phyloP scores from a whole-genome alignment of 2,329 filamentous ascomycete genomes.

The Periconia macrospinosa region DNA sequence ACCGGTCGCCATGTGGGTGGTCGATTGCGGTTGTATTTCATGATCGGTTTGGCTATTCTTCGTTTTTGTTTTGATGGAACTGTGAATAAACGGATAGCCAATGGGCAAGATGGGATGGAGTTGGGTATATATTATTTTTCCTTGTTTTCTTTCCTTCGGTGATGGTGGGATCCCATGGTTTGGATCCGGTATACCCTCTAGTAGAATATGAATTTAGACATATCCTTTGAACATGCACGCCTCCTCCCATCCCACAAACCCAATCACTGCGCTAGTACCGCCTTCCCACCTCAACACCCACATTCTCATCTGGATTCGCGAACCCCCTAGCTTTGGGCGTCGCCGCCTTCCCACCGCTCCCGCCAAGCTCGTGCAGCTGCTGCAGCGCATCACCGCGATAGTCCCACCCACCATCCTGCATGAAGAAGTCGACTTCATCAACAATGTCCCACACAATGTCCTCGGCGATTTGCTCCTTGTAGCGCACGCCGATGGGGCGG shows the following conservation, averaged over 20 bases:
- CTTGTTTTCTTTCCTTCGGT: not conserved
- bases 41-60: too few species aligned
- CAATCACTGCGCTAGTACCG: conserved; percentile 24
- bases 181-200: too few species aligned
- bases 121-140: not conserved
- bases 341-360: conserved; percentile 20
- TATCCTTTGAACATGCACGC: too few species aligned
- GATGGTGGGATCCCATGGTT: too few species aligned
- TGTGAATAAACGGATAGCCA: too few species aligned
- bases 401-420: conserved; percentile 62
- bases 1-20: too few species aligned
- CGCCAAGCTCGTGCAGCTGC: conserved; percentile 26
- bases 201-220: too few species aligned
- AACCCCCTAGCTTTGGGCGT: conserved; percentile 43
- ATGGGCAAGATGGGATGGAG: not conserved
- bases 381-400: conserved; percentile 38
- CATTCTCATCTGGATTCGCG: conserved; percentile 40
- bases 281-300: conserved; percentile 40
- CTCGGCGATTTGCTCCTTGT: conserved; percentile 90
- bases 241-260: too few species aligned
- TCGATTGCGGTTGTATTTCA: not conserved
- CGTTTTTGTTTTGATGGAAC: too few species aligned
- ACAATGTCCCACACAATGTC: conserved; percentile 91
- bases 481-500: conserved; percentile 73
- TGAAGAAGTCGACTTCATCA: conserved; percentile 91